Conservation (phyloP, 169 alveolate species). For the Eimeria tenella region DNA sequence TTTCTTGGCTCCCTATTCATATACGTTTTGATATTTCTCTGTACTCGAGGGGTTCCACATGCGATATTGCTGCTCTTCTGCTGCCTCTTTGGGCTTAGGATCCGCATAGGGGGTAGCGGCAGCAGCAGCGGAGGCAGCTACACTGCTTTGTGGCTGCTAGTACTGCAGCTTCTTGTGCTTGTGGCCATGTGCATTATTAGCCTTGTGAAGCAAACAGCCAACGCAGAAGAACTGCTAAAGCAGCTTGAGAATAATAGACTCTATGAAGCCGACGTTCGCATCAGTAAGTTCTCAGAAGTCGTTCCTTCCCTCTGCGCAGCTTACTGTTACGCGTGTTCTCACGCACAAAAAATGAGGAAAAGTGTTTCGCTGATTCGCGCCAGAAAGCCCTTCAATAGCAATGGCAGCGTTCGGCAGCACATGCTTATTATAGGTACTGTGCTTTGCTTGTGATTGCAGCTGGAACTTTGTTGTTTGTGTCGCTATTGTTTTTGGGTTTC, state of each 20-base stretch:
- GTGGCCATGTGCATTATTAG: constrained; percentile 8
- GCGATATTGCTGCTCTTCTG: constrained; percentile 48
- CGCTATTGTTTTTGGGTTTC: neutral
- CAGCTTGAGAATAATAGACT: constrained; percentile 11
- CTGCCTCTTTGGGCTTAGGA: constrained; percentile 37
- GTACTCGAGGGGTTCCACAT: constrained; percentile 6
- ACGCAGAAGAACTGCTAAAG: neutral
- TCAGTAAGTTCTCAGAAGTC: constrained; percentile 24
- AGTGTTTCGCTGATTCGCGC: too few species aligned
- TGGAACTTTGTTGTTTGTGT: neutral
- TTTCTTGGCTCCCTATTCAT: constrained; percentile 7
- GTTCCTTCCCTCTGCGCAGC: neutral
- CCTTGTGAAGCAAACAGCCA: neutral
- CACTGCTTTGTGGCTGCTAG: constrained; percentile 52
- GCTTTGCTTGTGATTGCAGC: constrained; percentile 7
- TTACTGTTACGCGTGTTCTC: neutral
- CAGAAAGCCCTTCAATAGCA: too few species aligned
- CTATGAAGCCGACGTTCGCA: constrained; percentile 43
- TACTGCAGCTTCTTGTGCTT: constrained; percentile 21
- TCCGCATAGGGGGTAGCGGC: constrained; percentile 41
- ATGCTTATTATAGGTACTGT: too few species aligned
- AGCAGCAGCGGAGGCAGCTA: constrained; percentile 58
- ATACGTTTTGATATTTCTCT: neutral
- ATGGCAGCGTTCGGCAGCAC: too few species aligned
- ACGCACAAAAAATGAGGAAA: neutral